Evolutionary conservation across 2,329 filamentous ascomycete species (phyloP).

Genomic region (Fusarium coffeatum): DNA sequence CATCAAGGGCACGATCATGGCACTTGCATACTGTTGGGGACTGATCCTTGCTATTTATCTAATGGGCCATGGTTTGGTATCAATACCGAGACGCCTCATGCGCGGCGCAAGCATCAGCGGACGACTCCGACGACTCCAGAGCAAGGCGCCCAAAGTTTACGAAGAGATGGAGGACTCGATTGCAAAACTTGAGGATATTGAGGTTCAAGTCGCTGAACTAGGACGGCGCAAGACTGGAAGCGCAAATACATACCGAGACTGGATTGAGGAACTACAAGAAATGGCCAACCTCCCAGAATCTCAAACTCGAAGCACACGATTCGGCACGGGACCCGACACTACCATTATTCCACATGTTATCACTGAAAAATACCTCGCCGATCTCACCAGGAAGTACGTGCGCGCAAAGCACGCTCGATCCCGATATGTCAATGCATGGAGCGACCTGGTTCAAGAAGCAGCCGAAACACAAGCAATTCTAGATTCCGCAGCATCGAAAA

Average conservation of each 20-base stretch:
- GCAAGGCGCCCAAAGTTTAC: slow-evolving; percentile 81
- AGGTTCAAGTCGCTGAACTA: slow-evolving; percentile 82
- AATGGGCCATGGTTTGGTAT: slow-evolving; percentile 96
- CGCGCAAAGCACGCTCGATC: slow-evolving; percentile 85
- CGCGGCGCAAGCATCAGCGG: slow-evolving; percentile 81
- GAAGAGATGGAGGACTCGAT: slow-evolving; percentile 90
- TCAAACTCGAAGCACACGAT: slow-evolving; percentile 57
- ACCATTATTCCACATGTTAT: slow-evolving; percentile 80
- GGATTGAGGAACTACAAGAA: slow-evolving; percentile 95
- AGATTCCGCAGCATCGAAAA: slow-evolving; percentile 83
- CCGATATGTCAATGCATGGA: slow-evolving; percentile 89
- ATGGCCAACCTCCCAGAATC: slow-evolving; percentile 76
- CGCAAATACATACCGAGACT: slow-evolving; percentile 82
- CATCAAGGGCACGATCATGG: slow-evolving; percentile 89
- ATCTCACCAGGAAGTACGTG: slow-evolving; percentile 83
- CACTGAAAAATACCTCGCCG: slow-evolving; percentile 92
- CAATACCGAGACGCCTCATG: slow-evolving; percentile 85
- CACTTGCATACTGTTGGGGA: slow-evolving; percentile 93
- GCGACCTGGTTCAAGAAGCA: slow-evolving; percentile 78
- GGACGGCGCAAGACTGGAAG: slow-evolving; percentile 83
- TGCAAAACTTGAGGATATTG: slow-evolving; percentile 81
- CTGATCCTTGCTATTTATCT: slow-evolving; percentile 92
- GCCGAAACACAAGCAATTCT: slow-evolving; percentile 82
- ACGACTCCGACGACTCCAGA: slow-evolving; percentile 79
- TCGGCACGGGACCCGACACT: slow-evolving; percentile 57